A percentile compares a stretch with the other conserved stretches of the same genome.
phyloP scores from a whole-genome alignment of 495 filamentous ascomycete genomes.

The Penicillium steckii region DNA sequence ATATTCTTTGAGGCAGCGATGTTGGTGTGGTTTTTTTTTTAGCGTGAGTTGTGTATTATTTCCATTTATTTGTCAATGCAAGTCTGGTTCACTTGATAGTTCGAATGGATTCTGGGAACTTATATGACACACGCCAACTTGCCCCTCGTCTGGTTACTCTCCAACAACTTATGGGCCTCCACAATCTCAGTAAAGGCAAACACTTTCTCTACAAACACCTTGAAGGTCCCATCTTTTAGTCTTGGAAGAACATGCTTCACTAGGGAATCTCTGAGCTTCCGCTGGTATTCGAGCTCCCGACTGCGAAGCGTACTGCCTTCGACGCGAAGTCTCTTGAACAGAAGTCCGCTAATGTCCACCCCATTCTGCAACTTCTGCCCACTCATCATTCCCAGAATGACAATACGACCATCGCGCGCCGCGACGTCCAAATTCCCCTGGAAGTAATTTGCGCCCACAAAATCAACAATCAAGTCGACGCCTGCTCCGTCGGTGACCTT shows the following conservation, averaged over 20 bases:
- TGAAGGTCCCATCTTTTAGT: conserved; percentile 61
- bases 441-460: conserved; percentile 75
- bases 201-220: conserved; percentile 74
- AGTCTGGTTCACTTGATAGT: no score
- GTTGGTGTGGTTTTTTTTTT: no score
- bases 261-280: conserved; percentile 67
- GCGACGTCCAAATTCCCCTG: conserved; percentile 72
- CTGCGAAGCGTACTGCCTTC: conserved; percentile 83
- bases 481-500: conserved; percentile 64
- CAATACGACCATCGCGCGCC: conserved; percentile 72
- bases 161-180: conserved; percentile 79
- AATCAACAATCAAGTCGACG: conserved; percentile 85
- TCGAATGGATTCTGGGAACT: no score
- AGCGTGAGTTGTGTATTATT: no score
- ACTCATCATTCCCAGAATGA: conserved; percentile 68
- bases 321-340: conserved; percentile 71
- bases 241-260: conserved; percentile 68
- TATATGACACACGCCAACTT: conserved; percentile 70
- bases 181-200: conserved; percentile 74
- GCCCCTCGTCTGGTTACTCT: conserved; percentile 78
- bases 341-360: conserved; percentile 64
- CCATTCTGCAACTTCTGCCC: conserved; percentile 61
- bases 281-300: conserved; percentile 77
- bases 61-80: no score
- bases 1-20: no score